Evolutionary conservation across 163 green algal genomes (phyloP), one percentile per base, ranked within the genome.

Genomic region (Chlamydomonas reinhardtii): DNA sequence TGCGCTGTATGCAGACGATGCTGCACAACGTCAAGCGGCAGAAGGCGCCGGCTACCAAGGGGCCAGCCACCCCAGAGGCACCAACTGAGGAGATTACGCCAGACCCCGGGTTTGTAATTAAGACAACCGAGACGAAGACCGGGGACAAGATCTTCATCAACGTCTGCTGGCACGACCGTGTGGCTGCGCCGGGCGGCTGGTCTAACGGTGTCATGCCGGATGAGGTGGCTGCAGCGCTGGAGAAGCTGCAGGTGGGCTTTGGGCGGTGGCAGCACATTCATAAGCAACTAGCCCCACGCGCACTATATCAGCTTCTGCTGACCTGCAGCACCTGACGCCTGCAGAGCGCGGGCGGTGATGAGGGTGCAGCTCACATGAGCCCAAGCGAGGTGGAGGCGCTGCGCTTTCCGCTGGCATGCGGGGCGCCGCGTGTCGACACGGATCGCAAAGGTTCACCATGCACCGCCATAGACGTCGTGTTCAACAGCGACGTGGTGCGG

Each of bases 111-210:
- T 96, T 95, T 82, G 93, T 96, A 27, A 85, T 96, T 14, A 96
- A 96, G 79, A 95, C 91, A 0, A 70, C 73, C 20, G 93, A 95
- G 29, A n/a, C 88, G 17, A 73, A 82, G 17, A 69, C 78, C 5
- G 88, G 87, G 5, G 25, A 43, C 29, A 95, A 96, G 85, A 72
- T 95, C 4, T 96, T 96, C 73, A 91, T 96, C 74, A 96, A 96
- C 82, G 89, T 96, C 32, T 94, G 92, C 39, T 84, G 85, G 66
- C 88, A 71, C 68, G 86, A 90, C 4, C 88, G 89, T 34, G 90
- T 96, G 22, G 77, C 89, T 12, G 88, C 91, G 5, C 92, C 92
- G 14, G 89, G 89, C 35, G 81, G 87, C 74, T 95, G 90, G 92
- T n/a, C 17, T 1, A 74, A 83, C 29, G 90, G 91, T 2, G 34